Percentiles rank a stretch among this genome's conserved stretches.
Conservation (phyloP, 2,329 filamentous ascomycete genomes). For the Colletotrichum falcatum region DNA sequence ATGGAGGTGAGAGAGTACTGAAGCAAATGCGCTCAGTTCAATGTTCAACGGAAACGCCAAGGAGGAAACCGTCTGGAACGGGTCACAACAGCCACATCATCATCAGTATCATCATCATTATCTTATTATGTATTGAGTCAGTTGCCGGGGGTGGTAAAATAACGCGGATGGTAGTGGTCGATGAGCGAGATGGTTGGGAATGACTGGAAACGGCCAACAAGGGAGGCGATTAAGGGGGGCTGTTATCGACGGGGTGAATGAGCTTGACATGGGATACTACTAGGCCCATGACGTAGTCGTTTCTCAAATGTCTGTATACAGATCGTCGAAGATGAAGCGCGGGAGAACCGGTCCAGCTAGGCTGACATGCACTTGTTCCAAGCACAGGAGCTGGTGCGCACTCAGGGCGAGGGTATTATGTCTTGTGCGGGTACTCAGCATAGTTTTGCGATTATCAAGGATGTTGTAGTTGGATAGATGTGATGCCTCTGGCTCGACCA, state of each 20-base stretch:
- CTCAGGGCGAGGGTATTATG: too few species aligned
- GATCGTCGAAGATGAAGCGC: neutral
- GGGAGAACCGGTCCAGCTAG: constrained; percentile 19
- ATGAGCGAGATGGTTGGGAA: neutral
- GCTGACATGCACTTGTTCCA: neutral
- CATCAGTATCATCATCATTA: neutral
- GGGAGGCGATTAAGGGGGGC: neutral
- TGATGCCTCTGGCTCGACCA: too few species aligned
- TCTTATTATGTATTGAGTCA: too few species aligned
- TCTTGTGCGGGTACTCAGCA: too few species aligned
- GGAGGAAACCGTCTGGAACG: neutral
- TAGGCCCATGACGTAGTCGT: neutral
- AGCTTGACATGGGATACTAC: neutral
- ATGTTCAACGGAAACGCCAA: too few species aligned
- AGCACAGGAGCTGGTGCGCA: neutral
- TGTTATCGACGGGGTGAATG: neutral
- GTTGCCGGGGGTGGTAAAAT: too few species aligned
- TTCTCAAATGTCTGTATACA: neutral
- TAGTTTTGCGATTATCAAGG: too few species aligned
- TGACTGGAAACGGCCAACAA: neutral
- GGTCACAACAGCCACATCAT: neutral
- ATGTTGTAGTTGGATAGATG: too few species aligned
- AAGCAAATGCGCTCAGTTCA: neutral
- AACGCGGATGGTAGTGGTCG: neutral
- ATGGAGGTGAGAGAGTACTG: neutral